These are phyloP conservation scores for Avena sativa DNA, from an alignment of 176 grass and related monocot species.

Conservation along the genomic window DNA sequence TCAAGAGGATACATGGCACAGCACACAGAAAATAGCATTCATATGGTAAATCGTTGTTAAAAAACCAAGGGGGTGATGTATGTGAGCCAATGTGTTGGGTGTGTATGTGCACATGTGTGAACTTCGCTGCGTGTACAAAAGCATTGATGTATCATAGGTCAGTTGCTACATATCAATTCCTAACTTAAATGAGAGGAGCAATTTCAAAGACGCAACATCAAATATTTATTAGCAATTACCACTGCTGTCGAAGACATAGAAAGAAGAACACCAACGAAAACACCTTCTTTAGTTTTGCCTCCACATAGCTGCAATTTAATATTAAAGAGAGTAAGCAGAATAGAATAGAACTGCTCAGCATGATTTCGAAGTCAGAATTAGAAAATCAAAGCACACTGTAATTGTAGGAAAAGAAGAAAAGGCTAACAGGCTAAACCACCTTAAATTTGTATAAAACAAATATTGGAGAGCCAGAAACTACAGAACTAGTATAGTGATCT, in stretches of 20 bases:
- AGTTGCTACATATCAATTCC: background rate
- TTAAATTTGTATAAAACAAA: constrained; percentile 10
- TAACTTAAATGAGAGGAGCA: background rate
- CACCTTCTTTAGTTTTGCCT: constrained; percentile 94
- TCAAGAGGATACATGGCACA: background rate
- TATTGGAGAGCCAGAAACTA: constrained; percentile 4
- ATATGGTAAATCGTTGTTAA: background rate
- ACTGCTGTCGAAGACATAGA: constrained; percentile 99
- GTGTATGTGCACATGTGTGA: background rate
- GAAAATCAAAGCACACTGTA: constrained; percentile 17
- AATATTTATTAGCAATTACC: constrained; percentile 52
- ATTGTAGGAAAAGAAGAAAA: background rate
- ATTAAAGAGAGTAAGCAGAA: constrained; percentile 28
- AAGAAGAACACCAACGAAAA: constrained; percentile 95
- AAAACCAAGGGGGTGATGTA: background rate
- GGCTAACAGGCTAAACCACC: background rate
- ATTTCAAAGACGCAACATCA: background rate
- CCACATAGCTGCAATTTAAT: constrained; percentile 73
- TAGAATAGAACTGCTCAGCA: constrained; percentile 1
- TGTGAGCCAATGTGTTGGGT: background rate
- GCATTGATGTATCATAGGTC: background rate
- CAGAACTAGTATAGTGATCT: background rate
- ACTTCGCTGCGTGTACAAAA: constrained; percentile 1
- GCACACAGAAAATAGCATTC: background rate
- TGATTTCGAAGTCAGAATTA: background rate